Conservation (phyloP, 1,139 yeast genomes). For the Blastobotrys arbuscula region DNA sequence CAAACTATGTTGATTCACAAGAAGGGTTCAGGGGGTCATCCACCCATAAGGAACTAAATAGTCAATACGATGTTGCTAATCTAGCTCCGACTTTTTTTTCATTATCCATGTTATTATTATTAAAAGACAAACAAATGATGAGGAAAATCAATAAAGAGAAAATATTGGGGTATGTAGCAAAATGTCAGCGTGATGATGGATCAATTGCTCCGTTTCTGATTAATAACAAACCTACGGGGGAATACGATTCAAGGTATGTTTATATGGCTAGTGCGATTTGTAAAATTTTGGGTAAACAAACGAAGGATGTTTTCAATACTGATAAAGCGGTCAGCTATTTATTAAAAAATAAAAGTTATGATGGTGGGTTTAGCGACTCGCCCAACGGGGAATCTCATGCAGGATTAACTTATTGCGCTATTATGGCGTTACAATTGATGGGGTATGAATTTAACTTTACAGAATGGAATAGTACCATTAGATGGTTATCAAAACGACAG, state of each 20-base stretch:
- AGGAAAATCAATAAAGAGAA: slow-evolving; percentile 40
- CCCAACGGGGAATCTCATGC: slow-evolving; percentile 69
- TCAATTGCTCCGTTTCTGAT: slow-evolving; percentile 37
- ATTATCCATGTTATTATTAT: slow-evolving; percentile 38
- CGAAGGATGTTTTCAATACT: neutral
- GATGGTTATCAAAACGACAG: slow-evolving; percentile 66
- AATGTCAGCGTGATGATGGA: slow-evolving; percentile 57
- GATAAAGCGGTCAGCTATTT: slow-evolving; percentile 6
- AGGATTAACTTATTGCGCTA: slow-evolving; percentile 83
- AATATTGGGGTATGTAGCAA: slow-evolving; percentile 45
- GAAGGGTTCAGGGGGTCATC: slow-evolving; percentile 54
- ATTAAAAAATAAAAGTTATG: slow-evolving; percentile 34
- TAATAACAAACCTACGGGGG: slow-evolving; percentile 47
- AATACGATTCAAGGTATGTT: slow-evolving; percentile 65
- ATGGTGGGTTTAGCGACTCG: slow-evolving; percentile 63
- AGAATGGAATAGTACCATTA: slow-evolving; percentile 40
- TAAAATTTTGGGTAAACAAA: slow-evolving; percentile 13
- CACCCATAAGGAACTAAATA: slow-evolving; percentile 35
- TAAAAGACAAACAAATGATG: slow-evolving; percentile 40
- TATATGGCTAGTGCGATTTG: slow-evolving; percentile 69
- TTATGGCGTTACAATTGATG: slow-evolving; percentile 55
- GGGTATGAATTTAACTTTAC: slow-evolving; percentile 25
- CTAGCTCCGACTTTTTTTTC: slow-evolving; percentile 56
- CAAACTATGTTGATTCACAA: slow-evolving; percentile 40
- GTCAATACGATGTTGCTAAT: slow-evolving; percentile 48